A percentile compares a stretch with the other conserved stretches of the same genome.
These are phyloP conservation scores for Corylus avellana DNA, from an alignment of 306 rosid species.

Conservation along the genomic window DNA sequence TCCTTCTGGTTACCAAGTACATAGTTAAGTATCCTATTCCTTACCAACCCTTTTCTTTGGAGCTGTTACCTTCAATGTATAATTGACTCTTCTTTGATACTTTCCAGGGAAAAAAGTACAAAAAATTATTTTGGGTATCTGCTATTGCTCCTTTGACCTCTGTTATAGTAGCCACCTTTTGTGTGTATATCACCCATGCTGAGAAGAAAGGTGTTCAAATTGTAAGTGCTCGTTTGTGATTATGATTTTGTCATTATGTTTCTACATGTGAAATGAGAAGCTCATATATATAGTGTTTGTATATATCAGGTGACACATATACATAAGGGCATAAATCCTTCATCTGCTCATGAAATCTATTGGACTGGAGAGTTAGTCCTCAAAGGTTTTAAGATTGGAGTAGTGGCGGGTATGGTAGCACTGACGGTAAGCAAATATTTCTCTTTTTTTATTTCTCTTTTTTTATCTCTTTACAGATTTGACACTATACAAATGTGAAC, in stretches of 20 bases:
- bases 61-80: conserved; percentile 11
- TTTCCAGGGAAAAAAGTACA: conserved; percentile 59
- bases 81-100: conserved; percentile 9
- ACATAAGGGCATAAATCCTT: conserved; percentile 60
- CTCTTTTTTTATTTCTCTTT: no score
- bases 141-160: conserved; percentile 84
- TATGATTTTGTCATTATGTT: neutral
- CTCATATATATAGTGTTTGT: neutral
- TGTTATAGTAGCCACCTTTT: conserved; percentile 67
- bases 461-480: no score
- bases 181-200: conserved; percentile 68
- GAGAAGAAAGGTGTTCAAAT: conserved; percentile 66
- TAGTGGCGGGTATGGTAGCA: conserved; percentile 62
- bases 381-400: conserved; percentile 66
- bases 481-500: no score
- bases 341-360: conserved; percentile 54
- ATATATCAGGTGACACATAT: conserved; percentile 59
- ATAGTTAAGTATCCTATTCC: conserved; percentile 48
- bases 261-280: neutral
- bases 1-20: conserved; percentile 63
- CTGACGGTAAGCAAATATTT: conserved; percentile 58
- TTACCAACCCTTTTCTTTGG: neutral
- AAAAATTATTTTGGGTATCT: conserved; percentile 72
- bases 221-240: conserved; percentile 46
- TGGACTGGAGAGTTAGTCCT: conserved; percentile 59